phyloP scores from a whole-genome alignment of 257 asterid species.

The Primulina eburnea region DNA sequence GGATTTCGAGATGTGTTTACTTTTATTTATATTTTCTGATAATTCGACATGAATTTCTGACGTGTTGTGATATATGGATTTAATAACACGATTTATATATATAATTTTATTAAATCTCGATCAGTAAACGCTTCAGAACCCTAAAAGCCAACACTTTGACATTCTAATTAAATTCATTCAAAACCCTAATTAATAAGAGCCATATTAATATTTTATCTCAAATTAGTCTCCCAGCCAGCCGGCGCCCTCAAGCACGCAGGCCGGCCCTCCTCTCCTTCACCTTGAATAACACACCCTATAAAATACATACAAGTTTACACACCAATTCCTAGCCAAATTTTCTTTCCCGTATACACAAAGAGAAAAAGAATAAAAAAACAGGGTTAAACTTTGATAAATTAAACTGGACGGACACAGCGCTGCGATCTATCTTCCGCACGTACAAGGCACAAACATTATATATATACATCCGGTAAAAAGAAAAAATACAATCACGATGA shows the following conservation, averaged over 20 bases:
- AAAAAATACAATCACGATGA: constrained; percentile 31
- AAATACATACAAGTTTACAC: background rate
- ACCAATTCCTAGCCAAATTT: background rate
- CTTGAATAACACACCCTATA: background rate
- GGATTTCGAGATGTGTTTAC: too few species aligned
- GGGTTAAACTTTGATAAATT: too few species aligned
- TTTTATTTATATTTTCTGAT: too few species aligned
- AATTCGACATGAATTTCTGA: too few species aligned
- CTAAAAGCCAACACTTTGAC: background rate
- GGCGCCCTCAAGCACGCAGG: constrained; percentile 28
- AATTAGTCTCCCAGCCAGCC: constrained; percentile 18
- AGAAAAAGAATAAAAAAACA: too few species aligned
- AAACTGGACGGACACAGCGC: too few species aligned
- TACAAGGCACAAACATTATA: too few species aligned
- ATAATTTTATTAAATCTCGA: too few species aligned
- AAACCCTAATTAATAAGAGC: background rate
- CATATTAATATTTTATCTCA: background rate
- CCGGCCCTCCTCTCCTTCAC: constrained; percentile 25
- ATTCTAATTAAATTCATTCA: background rate
- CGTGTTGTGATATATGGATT: too few species aligned
- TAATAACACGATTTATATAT: too few species aligned
- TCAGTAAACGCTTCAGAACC: background rate
- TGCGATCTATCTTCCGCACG: too few species aligned
- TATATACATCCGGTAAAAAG: too few species aligned
- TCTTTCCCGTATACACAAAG: background rate